Base-by-base conservation (phyloP, 192 early-diverging fungal species). In the Backusella liffmaniae region DNA sequence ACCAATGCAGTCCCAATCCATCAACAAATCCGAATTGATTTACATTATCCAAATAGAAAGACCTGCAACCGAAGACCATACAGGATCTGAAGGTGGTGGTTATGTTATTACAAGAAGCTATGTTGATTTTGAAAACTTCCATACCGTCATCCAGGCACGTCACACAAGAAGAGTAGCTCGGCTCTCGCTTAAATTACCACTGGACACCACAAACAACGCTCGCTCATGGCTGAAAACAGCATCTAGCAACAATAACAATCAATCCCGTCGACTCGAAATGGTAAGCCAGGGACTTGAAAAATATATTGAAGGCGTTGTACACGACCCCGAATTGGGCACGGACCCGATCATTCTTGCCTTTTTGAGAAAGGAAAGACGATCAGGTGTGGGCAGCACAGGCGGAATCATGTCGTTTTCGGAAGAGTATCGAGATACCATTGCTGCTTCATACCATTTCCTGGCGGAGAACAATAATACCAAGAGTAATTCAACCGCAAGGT, bases 1-100 rank as follows among this genome's bases (percentile, higher is more conserved):
- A 6, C 9, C n/a, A 26, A 35, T 18, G 3, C 51, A 26, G 10
- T 12, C 32, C 1, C 56, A 68, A 0, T 39, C 46, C 4, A 32
- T 56, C 13, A 68, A 81, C 16, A 73, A 66, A 34, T 29, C 74
- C 12, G 30, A 65, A 44, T 30, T 77, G 30, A 46, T 76, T 0
- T 83, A 66, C 30, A 76, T 83, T 39, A 73, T 83, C 2, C 82
- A 83, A 34, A 83, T 83, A 35, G 82, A 83, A 35, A 71, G 82
- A n/a, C 75, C 82, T 1, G 70, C 75, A 1, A 71, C 66, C 3
- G 26, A 66, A 13, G 67, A 72, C 0, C 37, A 49, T 3, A 23
- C 66, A 3, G 72, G 71, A 3, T 83, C 82, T 1, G 82, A 83
- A 56, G 82, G 82, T 1, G 82, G 82, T 23, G 82, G 82, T 0